Evolutionary conservation across 2,329 filamentous ascomycete genomes (phyloP), one percentile per base, ranked within the genome.

Genomic region (Aspergillus puulaauensis): DNA sequence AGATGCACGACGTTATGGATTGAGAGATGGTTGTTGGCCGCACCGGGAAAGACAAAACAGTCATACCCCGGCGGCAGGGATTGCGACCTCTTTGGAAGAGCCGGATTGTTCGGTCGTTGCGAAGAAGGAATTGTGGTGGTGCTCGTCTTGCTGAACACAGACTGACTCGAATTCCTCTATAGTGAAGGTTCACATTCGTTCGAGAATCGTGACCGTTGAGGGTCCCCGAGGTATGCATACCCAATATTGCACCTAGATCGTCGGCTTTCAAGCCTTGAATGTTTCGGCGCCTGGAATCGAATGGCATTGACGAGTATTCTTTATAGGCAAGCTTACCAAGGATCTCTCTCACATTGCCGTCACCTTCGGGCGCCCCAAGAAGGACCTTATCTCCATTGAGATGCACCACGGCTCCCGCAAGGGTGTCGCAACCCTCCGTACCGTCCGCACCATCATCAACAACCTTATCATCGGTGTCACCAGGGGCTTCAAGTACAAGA

Each of bases 401-500:
- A 90, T 99, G 77, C 96, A 99, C 89, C 95, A 99, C 83, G 95
- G 95, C 79, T 86, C 86, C 77, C 91, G 95, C 83, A 99, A 99
- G 89, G 93, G 91, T 80, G 90, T 99, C 77, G 95, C 95, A 76
- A 91, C 93, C 71, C 92, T 99, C 81, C 92, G 95, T 75, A 99
- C 95, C 75, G 95, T 99, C 83, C 91, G 92, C 77, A 93, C 93
- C 68, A 82, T 98, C 82, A 96, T 99, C 86, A 91, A 96, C 87
- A 99, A 99, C 90, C 80, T 99, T 83, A 90, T 99, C 81, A 88
- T 93, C 74, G 95, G 95, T 81, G 95, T 99, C 70, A 99, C 95
- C 80, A 96, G 93, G 86, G 95, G 95, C 72, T 99, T 90, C 91
- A 96, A 96, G 86, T 99, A 99, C 90, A 99, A 99, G 91, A 98